phyloP scores from a whole-genome alignment of 129 eudicot genomes.

The Arctium minus region DNA sequence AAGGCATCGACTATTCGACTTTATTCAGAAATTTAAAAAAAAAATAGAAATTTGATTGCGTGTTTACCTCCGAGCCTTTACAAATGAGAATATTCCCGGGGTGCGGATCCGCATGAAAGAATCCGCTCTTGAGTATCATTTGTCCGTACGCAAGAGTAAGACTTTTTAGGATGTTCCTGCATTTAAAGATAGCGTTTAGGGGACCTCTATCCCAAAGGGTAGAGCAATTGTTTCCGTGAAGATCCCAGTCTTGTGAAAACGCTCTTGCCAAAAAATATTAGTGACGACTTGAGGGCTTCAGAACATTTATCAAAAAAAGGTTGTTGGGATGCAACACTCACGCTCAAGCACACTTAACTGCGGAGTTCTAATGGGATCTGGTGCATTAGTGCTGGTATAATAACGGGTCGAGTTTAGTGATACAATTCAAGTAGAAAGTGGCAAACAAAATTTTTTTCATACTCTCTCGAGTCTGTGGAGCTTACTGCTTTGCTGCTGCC shows the following conservation, averaged over 20 bases:
- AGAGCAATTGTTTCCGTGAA: background rate
- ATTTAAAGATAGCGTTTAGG: background rate
- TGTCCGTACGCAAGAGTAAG: conserved; percentile 92
- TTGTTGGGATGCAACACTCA: background rate
- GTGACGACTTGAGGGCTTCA: background rate
- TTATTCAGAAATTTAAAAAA: background rate
- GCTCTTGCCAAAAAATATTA: background rate
- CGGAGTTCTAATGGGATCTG: background rate
- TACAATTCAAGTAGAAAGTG: conserved; percentile 2
- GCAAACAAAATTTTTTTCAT: conserved; percentile 19
- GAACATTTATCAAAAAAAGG: background rate
- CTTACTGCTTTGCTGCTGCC: conserved; percentile 95
- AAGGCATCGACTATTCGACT: background rate
- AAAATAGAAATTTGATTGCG: background rate
- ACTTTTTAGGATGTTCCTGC: conserved; percentile 87
- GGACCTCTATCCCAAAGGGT: background rate
- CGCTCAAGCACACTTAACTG: background rate
- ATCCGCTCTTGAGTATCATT: conserved; percentile 96
- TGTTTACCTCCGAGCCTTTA: conserved; percentile 75
- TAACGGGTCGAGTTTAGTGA: background rate
- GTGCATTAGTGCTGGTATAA: background rate
- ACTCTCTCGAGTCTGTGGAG: conserved; percentile 43
- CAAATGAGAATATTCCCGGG: conserved; percentile 95
- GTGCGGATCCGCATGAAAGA: conserved; percentile 99
- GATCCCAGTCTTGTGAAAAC: background rate